A percentile compares a stretch with the other conserved stretches of the same genome.
Conservation (phyloP, 768 basidiomycete genomes). For the Mycena latifolia region DNA sequence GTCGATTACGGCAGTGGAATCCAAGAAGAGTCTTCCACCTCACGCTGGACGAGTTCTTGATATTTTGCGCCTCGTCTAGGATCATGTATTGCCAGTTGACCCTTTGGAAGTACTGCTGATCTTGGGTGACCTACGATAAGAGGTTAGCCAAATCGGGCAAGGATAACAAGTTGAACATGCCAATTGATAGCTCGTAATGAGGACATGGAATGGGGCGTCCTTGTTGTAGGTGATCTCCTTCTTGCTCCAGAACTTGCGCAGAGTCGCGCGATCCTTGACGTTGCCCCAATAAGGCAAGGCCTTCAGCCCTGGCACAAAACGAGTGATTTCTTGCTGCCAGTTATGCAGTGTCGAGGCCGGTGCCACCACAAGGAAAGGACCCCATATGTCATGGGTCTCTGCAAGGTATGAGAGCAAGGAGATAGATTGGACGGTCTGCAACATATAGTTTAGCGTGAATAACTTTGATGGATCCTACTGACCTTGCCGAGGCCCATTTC, state of each 20-base stretch:
- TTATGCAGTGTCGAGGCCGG: slow-evolving; percentile 98
- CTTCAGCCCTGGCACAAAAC: slow-evolving; percentile 94
- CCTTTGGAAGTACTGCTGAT: slow-evolving; percentile 97
- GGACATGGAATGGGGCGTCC: slow-evolving; percentile 95
- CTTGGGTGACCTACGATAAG: slow-evolving; percentile 82
- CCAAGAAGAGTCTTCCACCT: slow-evolving; percentile 98
- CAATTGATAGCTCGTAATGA: slow-evolving; percentile 97
- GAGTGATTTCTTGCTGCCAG: slow-evolving; percentile 98
- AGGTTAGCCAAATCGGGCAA: neutral
- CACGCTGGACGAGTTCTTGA: slow-evolving; percentile 96
- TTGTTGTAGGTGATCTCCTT: slow-evolving; percentile 96
- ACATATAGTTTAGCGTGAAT: neutral
- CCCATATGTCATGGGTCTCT: slow-evolving; percentile 98
- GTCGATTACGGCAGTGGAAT: slow-evolving; percentile 95
- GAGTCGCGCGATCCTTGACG: slow-evolving; percentile 93
- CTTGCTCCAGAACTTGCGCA: slow-evolving; percentile 98
- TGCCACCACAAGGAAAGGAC: slow-evolving; percentile 97
- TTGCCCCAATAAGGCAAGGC: slow-evolving; percentile 99
- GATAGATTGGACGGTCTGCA: slow-evolving; percentile 94
- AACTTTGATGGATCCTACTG: neutral
- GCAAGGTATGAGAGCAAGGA: slow-evolving; percentile 96
- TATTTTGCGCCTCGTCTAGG: slow-evolving; percentile 99
- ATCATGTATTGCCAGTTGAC: slow-evolving; percentile 99
- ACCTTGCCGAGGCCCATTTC: slow-evolving; percentile 96
- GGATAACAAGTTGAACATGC: slow-evolving; percentile 55